Conservation (phyloP, 23 red algal species). For the Gracilariopsis chorda region DNA sequence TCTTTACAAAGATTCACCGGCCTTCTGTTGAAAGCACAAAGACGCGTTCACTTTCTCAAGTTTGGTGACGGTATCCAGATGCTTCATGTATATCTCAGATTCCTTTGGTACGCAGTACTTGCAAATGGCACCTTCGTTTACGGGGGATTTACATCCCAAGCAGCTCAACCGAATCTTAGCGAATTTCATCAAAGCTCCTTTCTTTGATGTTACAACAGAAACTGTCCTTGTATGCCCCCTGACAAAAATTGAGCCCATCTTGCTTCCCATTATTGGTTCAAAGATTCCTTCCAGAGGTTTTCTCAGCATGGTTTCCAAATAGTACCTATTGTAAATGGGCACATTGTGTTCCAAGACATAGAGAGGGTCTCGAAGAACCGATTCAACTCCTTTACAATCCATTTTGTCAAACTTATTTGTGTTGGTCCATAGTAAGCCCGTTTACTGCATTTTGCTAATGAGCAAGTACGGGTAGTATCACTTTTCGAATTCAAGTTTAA, state of each 20-base stretch:
- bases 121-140: conserved; percentile 60
- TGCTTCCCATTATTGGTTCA: conserved; percentile 27
- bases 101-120: conserved; percentile 56
- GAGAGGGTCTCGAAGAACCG: conserved; percentile 86
- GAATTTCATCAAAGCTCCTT: conserved; percentile 79
- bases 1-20: background rate
- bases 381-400: conserved; percentile 97
- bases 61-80: background rate
- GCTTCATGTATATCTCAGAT: conserved; percentile 50
- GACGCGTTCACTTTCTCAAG: conserved; percentile 61
- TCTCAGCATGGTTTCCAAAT: conserved; percentile 96
- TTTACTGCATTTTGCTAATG: conserved; percentile 90
- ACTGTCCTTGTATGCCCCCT: conserved; percentile 83
- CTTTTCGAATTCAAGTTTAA: conserved; percentile 96
- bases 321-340: conserved; percentile 86
- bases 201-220: conserved; percentile 69
- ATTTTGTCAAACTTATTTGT: conserved; percentile 86
- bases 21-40: conserved; percentile 52
- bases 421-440: conserved; percentile 86
- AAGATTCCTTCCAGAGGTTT: conserved; percentile 96
- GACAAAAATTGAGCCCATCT: conserved; percentile 55
- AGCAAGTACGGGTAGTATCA: conserved; percentile 92
- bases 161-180: conserved; percentile 67
- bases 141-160: conserved; percentile 72
- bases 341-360: conserved; percentile 81